Evolutionary conservation across 2,329 filamentous ascomycete species (phyloP), one percentile per base, ranked within the genome.

Genomic region (Xylaria digitata): DNA sequence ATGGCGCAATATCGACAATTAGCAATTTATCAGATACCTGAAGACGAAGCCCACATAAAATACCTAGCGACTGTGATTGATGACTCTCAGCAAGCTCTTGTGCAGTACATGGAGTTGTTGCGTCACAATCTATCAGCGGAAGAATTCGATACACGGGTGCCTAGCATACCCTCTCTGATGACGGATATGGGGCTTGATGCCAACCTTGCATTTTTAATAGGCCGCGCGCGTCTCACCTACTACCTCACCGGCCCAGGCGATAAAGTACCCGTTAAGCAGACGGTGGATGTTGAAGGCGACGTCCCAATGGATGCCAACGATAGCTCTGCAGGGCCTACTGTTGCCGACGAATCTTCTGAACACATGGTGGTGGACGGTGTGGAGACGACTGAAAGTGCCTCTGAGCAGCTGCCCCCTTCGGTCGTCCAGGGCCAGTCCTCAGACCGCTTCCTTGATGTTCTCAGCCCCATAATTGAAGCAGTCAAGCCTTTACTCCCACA

Each of bases 1-100:
- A 90, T 99, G 72, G 92, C 94, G 0, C 94, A 97, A 75, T 94
- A 97, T 78, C 89, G 93, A 53, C 90, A 96, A 76, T 89, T 91
- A n/a, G 96, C 93, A 68, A 88, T 96, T 26, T 96, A 91, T 79
- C 89, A 89, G 46, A 82, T 90, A 1, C 86, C 91, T 6, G 89
- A 93, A 42, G 84, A 86, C 26, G 88, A 91, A 65, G 90, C 92
- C 0, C 94, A 96, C 68, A 89, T 97, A 77, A 99, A 99, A 78
- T 90, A 94, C 49, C 82, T 98, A 13, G 92, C 93, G 2, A 93
- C 93, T 58, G 90, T 97, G 71, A 87, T 97, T 59, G 96, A 99
- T 76, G 94, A 97, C 77, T 91, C 96, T 21, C 93, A 97, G 72
- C 88, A 92, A 66, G 90, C 94, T 8, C 85, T 98, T 26, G 87